Conservation (phyloP, 169 alveolate species). For the Cryptosporidium canis region DNA sequence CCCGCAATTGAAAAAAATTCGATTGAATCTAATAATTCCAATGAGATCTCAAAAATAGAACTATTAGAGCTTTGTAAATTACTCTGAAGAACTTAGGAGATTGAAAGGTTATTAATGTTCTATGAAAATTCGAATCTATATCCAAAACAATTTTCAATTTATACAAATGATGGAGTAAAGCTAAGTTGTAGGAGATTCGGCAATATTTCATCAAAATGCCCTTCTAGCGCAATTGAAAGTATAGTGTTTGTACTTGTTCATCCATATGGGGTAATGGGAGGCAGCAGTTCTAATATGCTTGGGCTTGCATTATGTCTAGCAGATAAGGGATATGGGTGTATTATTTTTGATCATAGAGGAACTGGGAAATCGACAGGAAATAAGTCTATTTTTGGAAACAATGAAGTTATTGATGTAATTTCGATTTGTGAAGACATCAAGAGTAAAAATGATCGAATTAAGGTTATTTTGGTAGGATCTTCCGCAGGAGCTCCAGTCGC, state of each 20-base stretch:
- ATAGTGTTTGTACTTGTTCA: conserved; percentile 61
- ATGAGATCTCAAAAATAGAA: conserved; percentile 1
- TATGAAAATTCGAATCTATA: conserved; percentile 1
- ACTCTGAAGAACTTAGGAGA: not conserved
- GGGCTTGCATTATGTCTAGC: conserved; percentile 74
- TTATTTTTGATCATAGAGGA: conserved; percentile 78
- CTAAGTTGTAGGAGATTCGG: conserved; percentile 65
- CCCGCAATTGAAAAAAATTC: conserved; percentile 31
- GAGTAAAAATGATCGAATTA: conserved; percentile 3
- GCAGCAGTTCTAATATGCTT: conserved; percentile 65
- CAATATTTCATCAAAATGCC: not conserved
- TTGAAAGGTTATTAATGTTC: not conserved
- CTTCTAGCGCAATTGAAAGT: not conserved
- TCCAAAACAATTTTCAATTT: conserved; percentile 35
- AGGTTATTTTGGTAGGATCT: conserved; percentile 77
- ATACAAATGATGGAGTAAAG: conserved; percentile 35
- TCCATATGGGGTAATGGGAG: conserved; percentile 71
- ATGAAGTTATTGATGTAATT: conserved; percentile 76
- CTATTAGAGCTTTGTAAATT: not conserved
- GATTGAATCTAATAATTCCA: not conserved
- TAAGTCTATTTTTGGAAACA: conserved; percentile 73
- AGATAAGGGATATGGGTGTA: conserved; percentile 73
- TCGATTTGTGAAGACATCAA: conserved; percentile 73
- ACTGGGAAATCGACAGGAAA: conserved; percentile 76
- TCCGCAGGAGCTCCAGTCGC: conserved; percentile 82